These are phyloP conservation scores for Barnettozyma botsteinii DNA, from an alignment of 805 yeast genomes.

Conservation along the genomic window DNA sequence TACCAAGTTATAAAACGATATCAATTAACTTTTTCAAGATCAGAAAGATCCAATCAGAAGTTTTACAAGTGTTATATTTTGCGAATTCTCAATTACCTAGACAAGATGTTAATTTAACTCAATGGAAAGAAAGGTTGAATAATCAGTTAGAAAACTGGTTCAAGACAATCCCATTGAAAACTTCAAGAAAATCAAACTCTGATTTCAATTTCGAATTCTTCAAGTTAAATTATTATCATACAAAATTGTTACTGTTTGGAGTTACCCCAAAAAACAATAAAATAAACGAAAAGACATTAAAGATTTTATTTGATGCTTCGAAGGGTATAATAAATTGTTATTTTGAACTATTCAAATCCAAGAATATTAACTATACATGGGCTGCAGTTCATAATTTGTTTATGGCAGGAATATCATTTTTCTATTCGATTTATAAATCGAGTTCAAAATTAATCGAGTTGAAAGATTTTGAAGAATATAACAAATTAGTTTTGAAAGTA, in stretches of 20 bases:
- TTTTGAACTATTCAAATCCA: constrained; percentile 46
- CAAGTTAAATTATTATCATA: constrained; percentile 70
- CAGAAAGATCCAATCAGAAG: constrained; percentile 70
- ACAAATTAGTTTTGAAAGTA: constrained; percentile 48
- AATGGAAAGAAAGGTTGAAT: constrained; percentile 58
- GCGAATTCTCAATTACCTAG: constrained; percentile 63
- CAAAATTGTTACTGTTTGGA: constrained; percentile 68
- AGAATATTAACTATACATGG: constrained; percentile 81
- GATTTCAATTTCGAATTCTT: constrained; percentile 68
- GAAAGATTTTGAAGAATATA: constrained; percentile 42
- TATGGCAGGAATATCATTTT: constrained; percentile 82
- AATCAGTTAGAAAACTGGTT: constrained; percentile 58
- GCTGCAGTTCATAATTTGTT: constrained; percentile 85
- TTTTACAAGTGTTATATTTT: constrained; percentile 68
- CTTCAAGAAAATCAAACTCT: constrained; percentile 58
- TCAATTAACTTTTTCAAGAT: constrained; percentile 63
- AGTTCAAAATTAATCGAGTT: constrained; percentile 43
- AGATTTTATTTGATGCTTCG: constrained; percentile 56
- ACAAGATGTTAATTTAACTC: constrained; percentile 41
- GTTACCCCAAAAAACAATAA: constrained; percentile 64
- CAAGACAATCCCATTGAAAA: constrained; percentile 45
- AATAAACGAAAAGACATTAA: constrained; percentile 47
- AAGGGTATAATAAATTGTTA: constrained; percentile 62
- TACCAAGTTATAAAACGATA: constrained; percentile 63
- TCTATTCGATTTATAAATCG: constrained; percentile 71